Percentiles rank a stretch among this genome's conserved stretches.
phyloP scores from a whole-genome alignment of 225 moss, liverwort and hornwort species.

The Straminergon stramineum region DNA sequence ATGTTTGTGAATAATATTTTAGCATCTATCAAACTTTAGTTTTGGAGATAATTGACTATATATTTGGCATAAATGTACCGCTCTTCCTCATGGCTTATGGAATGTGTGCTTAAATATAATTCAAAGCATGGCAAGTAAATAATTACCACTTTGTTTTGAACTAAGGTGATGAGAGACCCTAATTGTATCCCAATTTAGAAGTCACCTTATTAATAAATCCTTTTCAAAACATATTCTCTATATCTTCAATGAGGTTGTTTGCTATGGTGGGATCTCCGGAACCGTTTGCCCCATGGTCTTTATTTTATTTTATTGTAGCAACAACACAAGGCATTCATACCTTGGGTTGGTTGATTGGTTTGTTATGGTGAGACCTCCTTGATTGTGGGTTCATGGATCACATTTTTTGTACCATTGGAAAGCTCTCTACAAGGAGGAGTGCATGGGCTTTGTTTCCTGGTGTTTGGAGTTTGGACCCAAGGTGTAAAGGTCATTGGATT shows the following conservation, averaged over 20 bases:
- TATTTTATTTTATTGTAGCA: too few relatives aligned
- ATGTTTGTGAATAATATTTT: neutral
- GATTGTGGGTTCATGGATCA: fast-evolving
- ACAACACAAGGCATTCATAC: too few relatives aligned
- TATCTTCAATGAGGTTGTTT: too few relatives aligned
- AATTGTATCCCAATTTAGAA: neutral
- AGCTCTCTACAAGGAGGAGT: fast-evolving
- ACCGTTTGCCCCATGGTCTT: too few relatives aligned
- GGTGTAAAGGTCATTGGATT: too few relatives aligned
- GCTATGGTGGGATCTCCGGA: too few relatives aligned
- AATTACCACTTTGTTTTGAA: neutral
- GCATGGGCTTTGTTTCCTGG: fast-evolving
- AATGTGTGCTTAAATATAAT: neutral
- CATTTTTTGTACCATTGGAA: fast-evolving
- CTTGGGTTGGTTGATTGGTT: too few relatives aligned
- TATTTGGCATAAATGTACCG: fast-evolving
- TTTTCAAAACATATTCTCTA: too few relatives aligned
- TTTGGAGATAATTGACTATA: too few relatives aligned
- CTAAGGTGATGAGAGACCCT: neutral
- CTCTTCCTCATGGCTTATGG: fast-evolving
- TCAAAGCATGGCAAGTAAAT: too few relatives aligned
- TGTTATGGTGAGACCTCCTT: neutral
- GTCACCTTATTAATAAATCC: too few relatives aligned
- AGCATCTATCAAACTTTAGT: neutral
- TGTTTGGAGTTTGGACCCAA: too few relatives aligned